Evolutionary conservation across 2,329 filamentous ascomycete species (phyloP).

Genomic region (Penicillium sp.): DNA sequence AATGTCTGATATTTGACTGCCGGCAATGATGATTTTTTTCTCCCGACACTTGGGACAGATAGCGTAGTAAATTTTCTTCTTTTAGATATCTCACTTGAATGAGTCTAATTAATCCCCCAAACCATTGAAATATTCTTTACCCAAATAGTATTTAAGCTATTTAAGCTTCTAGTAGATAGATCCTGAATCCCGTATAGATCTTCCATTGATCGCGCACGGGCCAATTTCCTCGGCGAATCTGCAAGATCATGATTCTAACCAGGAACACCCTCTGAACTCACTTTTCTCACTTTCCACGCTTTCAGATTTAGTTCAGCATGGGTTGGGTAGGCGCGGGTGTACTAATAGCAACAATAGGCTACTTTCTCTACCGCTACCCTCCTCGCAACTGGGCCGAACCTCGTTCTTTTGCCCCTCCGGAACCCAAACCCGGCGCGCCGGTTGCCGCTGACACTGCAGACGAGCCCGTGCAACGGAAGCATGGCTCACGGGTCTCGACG

Average conservation of each 20-base stretch:
- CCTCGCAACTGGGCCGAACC: slow-evolving; percentile 32
- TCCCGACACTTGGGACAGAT: not conserved
- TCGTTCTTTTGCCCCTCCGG: slow-evolving; percentile 14
- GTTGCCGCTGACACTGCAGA: slow-evolving; percentile 10
- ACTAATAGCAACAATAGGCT: slow-evolving; percentile 40
- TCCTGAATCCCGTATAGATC: not conserved
- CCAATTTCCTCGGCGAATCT: slow-evolving; percentile 15
- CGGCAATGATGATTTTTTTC: not conserved
- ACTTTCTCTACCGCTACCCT: slow-evolving; percentile 42
- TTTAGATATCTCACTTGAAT: not conserved
- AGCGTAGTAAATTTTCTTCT: not conserved
- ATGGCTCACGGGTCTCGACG: slow-evolving; percentile 7
- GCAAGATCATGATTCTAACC: slow-evolving; percentile 7
- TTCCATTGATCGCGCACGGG: slow-evolving; percentile 15
- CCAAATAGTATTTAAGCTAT: not conserved
- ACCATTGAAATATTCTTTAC: not conserved
- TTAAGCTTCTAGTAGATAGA: not conserved
- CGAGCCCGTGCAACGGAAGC: slow-evolving; percentile 8
- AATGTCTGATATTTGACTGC: not conserved
- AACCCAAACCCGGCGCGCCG: slow-evolving; percentile 18
- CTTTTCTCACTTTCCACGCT: not conserved
- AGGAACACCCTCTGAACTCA: not conserved
- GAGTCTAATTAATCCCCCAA: not conserved
- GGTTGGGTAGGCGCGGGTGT: slow-evolving; percentile 42
- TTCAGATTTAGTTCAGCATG: slow-evolving; percentile 32